Evolutionary conservation across 495 filamentous ascomycete species (phyloP), one percentile per base, ranked within the genome.

Genomic region (Echria macrotheca): DNA sequence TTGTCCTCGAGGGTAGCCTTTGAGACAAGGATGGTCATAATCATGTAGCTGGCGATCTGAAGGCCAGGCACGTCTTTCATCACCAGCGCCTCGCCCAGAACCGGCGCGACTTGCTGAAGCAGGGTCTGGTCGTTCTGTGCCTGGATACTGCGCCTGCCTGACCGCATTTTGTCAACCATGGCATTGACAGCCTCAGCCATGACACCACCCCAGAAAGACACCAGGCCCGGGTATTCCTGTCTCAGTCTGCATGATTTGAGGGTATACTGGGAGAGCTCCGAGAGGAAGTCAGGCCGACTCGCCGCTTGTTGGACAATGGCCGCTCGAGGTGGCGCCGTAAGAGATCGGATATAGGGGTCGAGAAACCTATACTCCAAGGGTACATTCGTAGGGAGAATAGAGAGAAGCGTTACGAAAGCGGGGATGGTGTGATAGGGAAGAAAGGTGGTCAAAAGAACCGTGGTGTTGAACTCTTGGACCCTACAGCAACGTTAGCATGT

Each of bases 391-490:
- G 95, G 88, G 11, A 99, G 64, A 49, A 95, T 88, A 1, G 87
- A 85, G 5, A 99, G 72, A 3, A 97, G 70, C 3, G 86, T 87
- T 6, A 83, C 65, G 60, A 96, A 95, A 2, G 88, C 77, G 3
- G 84, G 86, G 14, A 85, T 83, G 0, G 82, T 82, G 59, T 97
- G 89, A 58, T 94, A 96, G 2, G 94, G 93, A 11, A 99, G 74
- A 64, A 97, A 96, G 7, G 89, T 89, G 39, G 91, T 72, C n/a
- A 97, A 68, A 14, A 93, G 69, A 36, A 75, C 79, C 1, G 77
- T 71, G 0, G 89, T 91, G 61, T 96, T 97, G 60, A 87, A 82
- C 60, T 96, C 89, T 63, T 97, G 93, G 22, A 93, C 73, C 49
- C 93, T 95, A 53, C n/a, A 26, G 1, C 14, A 47, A 7, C 22